A percentile compares a stretch with the other conserved stretches of the same genome.
Evolutionary conservation across 306 rosid species (phyloP).

Genomic region (Abrus pulchellus): DNA sequence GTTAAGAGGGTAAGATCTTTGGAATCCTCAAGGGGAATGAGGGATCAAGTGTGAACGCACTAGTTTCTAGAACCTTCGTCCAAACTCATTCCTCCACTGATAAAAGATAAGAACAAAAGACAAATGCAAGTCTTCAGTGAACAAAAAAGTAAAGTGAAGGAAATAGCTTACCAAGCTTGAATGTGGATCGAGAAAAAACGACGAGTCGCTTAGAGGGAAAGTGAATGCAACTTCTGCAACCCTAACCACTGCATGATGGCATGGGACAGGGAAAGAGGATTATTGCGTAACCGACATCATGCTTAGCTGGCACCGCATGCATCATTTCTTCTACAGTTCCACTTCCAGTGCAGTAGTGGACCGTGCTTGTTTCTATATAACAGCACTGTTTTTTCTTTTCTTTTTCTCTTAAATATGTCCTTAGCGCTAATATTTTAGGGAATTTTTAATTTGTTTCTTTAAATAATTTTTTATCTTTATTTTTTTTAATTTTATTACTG

Average conservation of each 20-base stretch:
- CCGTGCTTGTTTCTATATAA: neutral
- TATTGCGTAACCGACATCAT: slow-evolving; percentile 22
- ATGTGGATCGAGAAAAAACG: neutral
- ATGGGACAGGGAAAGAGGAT: slow-evolving; percentile 15
- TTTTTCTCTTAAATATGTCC: no score
- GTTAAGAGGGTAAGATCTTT: neutral
- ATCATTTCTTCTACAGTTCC: neutral
- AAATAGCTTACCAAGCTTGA: neutral
- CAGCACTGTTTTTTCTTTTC: no score
- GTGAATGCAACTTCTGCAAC: neutral
- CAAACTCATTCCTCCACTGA: neutral
- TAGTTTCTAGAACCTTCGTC: slow-evolving; percentile 13
- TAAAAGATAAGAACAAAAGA: neutral
- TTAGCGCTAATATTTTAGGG: no score
- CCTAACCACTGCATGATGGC: slow-evolving; percentile 18
- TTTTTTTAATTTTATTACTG: no score
- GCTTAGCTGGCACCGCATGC: slow-evolving; percentile 20
- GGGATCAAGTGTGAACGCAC: neutral
- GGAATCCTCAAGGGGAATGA: neutral
- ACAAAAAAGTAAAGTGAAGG: neutral
- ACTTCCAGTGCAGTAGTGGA: neutral
- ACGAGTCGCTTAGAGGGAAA: neutral
- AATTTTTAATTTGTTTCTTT: no score
- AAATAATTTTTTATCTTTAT: no score
- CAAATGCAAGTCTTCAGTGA: neutral